Evolutionary conservation across 495 filamentous ascomycete species (phyloP), one percentile per base, ranked within the genome.

Genomic region (Trichoderma reesei): DNA sequence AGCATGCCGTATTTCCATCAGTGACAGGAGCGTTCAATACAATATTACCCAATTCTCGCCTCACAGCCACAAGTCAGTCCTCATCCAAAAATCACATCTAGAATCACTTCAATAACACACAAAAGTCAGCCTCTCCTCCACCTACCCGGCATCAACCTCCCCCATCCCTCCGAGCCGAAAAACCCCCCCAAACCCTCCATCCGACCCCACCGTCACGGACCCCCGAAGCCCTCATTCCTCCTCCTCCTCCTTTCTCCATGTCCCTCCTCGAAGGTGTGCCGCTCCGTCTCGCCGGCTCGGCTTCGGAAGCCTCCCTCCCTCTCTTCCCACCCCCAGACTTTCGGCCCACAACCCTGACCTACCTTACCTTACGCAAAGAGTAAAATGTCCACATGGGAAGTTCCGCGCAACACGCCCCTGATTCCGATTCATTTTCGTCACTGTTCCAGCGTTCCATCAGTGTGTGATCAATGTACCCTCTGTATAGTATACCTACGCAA

Each of bases 391-490:
- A 59, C 54, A 31, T n/a, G n/a, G n/a, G 10, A 59, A 9, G 8
- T 56, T 56, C 48, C 48, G 13, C 18, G 6, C 54, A 10, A 14
- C 14, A 14, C 37, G 10, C 56, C 56, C 56, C 37, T n/a, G 33
- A 8, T 60, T 36, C 56, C 56, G 56, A n/a, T 60, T 60, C 37
- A 60, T 60, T 60, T 60, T 60, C 56, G 56, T 60, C 16, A 8
- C 31, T 48, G 26, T 26, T 26, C 26, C 26, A 26, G 26, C 26
- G 26, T 26, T 26, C 26, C 26, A 26, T 26, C 26, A 26, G 26
- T 26, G 26, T 26, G 26, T 26, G 26, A 26, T 26, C 26, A 26
- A 26, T 1, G 26, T 26, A 26, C 26, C 1, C 26, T 1, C 26
- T 26, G 26, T 26, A 26, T 26, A 26, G 26, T 26, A 26, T 1